Evolutionary conservation across 352 stramenopile species (phyloP).

Genomic region (Phytophthora aleatoria): DNA sequence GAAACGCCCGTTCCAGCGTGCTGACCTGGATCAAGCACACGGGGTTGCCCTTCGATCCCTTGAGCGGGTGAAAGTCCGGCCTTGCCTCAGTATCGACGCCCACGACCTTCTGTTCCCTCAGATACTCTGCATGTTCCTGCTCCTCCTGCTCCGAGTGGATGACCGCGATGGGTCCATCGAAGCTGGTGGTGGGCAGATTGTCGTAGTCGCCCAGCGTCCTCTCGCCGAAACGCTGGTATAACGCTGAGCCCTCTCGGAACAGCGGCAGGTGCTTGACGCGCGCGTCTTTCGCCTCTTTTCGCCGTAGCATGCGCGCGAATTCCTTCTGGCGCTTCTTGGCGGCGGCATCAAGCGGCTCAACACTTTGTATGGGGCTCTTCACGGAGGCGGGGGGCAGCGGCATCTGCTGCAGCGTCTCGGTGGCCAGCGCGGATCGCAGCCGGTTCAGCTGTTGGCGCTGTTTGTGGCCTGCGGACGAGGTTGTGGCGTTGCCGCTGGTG

Average conservation of each 20-base stretch:
- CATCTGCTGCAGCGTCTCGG: constrained; percentile 27
- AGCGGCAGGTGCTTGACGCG: constrained; percentile 70
- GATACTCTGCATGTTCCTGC: constrained; percentile 45
- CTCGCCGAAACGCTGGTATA: constrained; percentile 54
- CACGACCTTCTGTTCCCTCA: constrained; percentile 57
- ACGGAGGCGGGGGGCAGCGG: constrained; percentile 1
- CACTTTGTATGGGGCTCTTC: background rate
- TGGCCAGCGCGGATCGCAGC: constrained; percentile 38
- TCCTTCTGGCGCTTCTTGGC: constrained; percentile 35
- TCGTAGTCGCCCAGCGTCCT: constrained; percentile 61
- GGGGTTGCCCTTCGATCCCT: constrained; percentile 59
- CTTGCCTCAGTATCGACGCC: constrained; percentile 85
- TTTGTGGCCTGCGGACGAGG: constrained; percentile 43
- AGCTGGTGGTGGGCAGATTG: constrained; percentile 47
- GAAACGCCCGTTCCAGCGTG: constrained; percentile 72
- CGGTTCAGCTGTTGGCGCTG: constrained; percentile 53
- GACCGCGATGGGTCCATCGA: constrained; percentile 60
- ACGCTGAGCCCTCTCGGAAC: constrained; percentile 61
- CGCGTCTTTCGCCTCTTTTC: constrained; percentile 54
- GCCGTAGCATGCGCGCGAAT: constrained; percentile 59
- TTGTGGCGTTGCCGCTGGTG: constrained; percentile 1
- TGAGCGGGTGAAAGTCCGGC: constrained; percentile 57
- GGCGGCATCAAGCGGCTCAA: background rate
- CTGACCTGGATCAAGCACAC: constrained; percentile 83
- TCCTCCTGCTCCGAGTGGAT: constrained; percentile 74